Evolutionary conservation across 2,329 filamentous ascomycete species (phyloP), one percentile per base, ranked within the genome.

Genomic region (Colletotrichum sp.): DNA sequence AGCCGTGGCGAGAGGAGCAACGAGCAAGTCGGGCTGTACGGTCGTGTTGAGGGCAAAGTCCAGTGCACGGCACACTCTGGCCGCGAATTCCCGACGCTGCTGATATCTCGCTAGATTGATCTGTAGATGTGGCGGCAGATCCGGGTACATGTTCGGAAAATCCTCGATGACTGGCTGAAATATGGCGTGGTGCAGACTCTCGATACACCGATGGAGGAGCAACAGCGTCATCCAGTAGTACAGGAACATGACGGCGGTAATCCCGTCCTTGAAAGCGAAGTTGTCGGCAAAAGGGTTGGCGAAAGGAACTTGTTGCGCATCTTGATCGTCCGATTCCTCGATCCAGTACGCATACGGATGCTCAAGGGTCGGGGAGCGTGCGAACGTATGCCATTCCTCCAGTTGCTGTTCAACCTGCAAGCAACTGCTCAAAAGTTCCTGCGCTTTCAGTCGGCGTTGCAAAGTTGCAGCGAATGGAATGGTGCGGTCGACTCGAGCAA

Each of bases 161-260:
- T 82, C 81, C 69, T 87, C 86, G 13, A 87, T 77, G 21, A 86
- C 85, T 0, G 87, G 85, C 74, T 89, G 84, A 76, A 86, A 86
- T 60, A 89, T 84, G 72, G 83, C 81, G 30, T 84, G 82, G 73
- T 90, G 85, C 18, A 92, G 81, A 18, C 80, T 79, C 74, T 87
- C 86, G 55, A 91, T 85, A 78, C 86, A 89, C 12, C 86, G 87
- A 77, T 88, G 87, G 63, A 92, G 86, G 15, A 88, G 78, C 32
- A 91, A 83, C 62, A 89, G 86, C 2, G 86, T 81, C 76, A 88
- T 86, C 90, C 90, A 92, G 80, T 90, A 91, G 79, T 89, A 88
- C 15, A 90, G 81, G 77, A 91, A 87, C 62, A 85, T 85, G 36
- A 90, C 78, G 1, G 89, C 88, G 1, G 87, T 85, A 15, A 84